These are phyloP conservation scores for Candida montana DNA, from an alignment of 805 yeast genomes.

Conservation along the genomic window DNA sequence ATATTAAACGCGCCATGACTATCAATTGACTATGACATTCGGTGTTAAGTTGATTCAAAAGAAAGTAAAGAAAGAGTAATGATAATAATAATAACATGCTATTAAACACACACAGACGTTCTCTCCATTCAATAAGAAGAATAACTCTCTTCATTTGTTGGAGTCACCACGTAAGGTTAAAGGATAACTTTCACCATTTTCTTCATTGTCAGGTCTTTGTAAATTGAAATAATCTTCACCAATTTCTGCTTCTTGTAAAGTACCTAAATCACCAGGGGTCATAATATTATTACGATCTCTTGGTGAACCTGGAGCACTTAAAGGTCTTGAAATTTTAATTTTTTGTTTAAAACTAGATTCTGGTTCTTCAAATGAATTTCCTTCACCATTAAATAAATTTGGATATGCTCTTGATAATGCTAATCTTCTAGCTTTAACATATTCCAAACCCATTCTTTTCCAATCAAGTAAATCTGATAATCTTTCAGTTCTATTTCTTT, in stretches of 20 bases:
- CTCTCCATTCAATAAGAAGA: too few relatives aligned
- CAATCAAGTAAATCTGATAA: constrained; percentile 90
- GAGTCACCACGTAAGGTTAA: constrained; percentile 46
- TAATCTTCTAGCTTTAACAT: constrained; percentile 88
- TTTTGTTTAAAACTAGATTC: constrained; percentile 34
- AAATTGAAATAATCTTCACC: constrained; percentile 71
- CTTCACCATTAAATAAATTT: constrained; percentile 48
- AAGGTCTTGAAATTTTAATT: constrained; percentile 80
- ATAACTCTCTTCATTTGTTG: too few relatives aligned
- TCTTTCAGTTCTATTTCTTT: constrained; percentile 94
- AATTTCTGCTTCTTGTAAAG: constrained; percentile 82
- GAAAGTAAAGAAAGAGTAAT: too few relatives aligned
- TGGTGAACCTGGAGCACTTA: constrained; percentile 97
- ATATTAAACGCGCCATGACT: too few relatives aligned
- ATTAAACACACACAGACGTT: too few relatives aligned
- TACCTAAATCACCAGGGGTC: constrained; percentile 99
- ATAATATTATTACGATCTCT: constrained; percentile 66
- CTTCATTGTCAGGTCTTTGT: constrained; percentile 40
- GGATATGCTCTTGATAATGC: constrained; percentile 94
- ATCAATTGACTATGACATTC: too few relatives aligned
- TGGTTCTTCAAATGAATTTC: constrained; percentile 21
- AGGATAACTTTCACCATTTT: constrained; percentile 38
- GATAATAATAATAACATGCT: too few relatives aligned
- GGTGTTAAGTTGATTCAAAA: too few relatives aligned
- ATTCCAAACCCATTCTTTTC: constrained; percentile 97